Evolutionary conservation across 345 rosid species (phyloP), one percentile per base, ranked within the genome.

Genomic region (Ceriops tagal): DNA sequence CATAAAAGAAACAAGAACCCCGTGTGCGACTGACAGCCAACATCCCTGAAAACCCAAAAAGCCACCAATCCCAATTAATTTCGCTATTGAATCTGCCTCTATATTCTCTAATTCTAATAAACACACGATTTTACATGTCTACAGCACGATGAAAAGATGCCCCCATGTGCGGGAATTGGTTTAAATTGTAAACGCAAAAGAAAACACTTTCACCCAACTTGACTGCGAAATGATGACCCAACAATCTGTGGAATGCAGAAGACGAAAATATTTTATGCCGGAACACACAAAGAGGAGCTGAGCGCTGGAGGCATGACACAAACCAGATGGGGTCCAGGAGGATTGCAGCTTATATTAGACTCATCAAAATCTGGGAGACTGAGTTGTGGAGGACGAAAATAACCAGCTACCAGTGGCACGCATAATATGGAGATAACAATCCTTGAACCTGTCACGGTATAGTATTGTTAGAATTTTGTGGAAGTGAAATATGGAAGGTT

Each of bases 221-320:
- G 20, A 24, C 21, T 10, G 56, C 46, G 53, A 59, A 59, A 66
- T 58, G 26, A 52, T 18, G 27, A 37, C 34, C 34, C 19, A 5
- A 27, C 1, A 58, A 39, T 43, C 49, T 18, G 16, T 13, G 24
- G 52, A 71, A 64, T 43, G 51, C 66, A 57, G 21, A 39, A 58
- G 56, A 53, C 30, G 27, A 51, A 24, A 71, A 34, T n/a, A 43
- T 26, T 68, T 83, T 77, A 82, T 15, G 86, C 84, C 35, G 97
- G 89, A 28, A 92, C 69, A 77, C 96, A 95, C 78, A 73, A 92
- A 15, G 99, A 86, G 69, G 96, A 91, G 83, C 97, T 86, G 60
- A 88, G 87, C 60, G 84, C 72, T 47, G 97, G 97, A 67, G 99
- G 97, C 89, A 90, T 80, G 69, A 95, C 88, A 20, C 97, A 85